Evolutionary conservation across 2,329 filamentous ascomycete genomes (phyloP).

Genomic region (Seiridium cupressi): DNA sequence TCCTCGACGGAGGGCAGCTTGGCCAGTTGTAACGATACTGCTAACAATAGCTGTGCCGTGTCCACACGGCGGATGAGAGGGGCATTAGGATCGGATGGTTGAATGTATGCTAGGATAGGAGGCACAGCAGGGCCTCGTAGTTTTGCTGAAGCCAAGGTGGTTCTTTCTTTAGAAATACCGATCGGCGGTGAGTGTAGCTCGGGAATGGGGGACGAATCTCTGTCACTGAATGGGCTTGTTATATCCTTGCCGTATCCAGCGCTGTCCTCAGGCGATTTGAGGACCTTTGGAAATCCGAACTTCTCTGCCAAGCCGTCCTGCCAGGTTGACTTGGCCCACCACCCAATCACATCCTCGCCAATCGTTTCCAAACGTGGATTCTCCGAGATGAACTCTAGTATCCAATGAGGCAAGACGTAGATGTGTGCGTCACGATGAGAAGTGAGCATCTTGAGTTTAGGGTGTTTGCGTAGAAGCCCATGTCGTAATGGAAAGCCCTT

Average conservation of each 20-base stretch:
- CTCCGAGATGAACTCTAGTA: conserved; percentile 75
- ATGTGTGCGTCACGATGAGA: conserved; percentile 89
- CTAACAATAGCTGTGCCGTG: conserved; percentile 76
- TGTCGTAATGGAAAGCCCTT: conserved; percentile 74
- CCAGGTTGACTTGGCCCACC: conserved; percentile 96
- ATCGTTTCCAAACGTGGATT: conserved; percentile 86
- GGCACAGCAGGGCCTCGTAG: conserved; percentile 48
- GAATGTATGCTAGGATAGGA: conserved; percentile 78
- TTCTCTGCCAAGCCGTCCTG: conserved; percentile 78
- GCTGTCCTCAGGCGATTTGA: conserved; percentile 44
- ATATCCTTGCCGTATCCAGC: conserved; percentile 11
- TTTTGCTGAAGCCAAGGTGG: conserved; percentile 18
- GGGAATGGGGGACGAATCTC: conserved; percentile 13
- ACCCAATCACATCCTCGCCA: conserved; percentile 86
- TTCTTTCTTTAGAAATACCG: conserved; percentile 19
- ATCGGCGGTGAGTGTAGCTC: conserved; percentile 12
- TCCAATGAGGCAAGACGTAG: conserved; percentile 91
- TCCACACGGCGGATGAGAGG: conserved; percentile 86
- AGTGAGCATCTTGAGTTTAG: conserved; percentile 75
- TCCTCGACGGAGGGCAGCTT: conserved; percentile 75
- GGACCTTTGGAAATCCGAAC: conserved; percentile 67
- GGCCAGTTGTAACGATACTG: conserved; percentile 80
- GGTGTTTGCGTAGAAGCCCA: conserved; percentile 71
- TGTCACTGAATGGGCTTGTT: conserved; percentile 1
- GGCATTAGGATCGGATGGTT: conserved; percentile 53